These are phyloP conservation scores for Rhodocollybia butyracea DNA, from an alignment of 768 basidiomycete species.

Conservation along the genomic window DNA sequence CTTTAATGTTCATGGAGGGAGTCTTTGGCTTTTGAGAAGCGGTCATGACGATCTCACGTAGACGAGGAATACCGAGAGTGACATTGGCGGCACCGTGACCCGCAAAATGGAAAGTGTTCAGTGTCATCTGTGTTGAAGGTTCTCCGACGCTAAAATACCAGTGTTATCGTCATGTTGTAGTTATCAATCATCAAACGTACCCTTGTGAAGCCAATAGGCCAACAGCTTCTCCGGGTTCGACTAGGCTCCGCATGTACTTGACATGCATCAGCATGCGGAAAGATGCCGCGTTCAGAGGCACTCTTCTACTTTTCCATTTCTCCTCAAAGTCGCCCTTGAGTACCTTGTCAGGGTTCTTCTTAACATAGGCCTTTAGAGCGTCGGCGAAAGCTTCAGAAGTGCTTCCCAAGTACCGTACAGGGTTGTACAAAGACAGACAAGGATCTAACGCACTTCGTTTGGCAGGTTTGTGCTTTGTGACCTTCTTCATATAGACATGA, in stretches of 20 bases:
- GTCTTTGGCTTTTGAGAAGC: constrained; percentile 95
- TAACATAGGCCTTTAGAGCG: constrained; percentile 75
- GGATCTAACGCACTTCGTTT: constrained; percentile 68
- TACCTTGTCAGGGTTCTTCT: constrained; percentile 60
- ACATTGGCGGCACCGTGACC: constrained; percentile 99
- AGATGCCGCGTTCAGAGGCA: constrained; percentile 43
- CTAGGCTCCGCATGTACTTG: constrained; percentile 90
- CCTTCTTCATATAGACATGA: constrained; percentile 80
- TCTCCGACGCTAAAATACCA: constrained; percentile 78
- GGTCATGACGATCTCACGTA: constrained; percentile 99
- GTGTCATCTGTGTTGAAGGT: constrained; percentile 99
- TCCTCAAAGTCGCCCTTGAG: constrained; percentile 36
- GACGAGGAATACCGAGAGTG: constrained; percentile 96
- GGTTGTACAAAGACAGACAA: constrained; percentile 70
- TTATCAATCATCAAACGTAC: constrained; percentile 40
- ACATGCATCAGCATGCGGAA: constrained; percentile 87
- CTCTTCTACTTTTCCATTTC: constrained; percentile 40
- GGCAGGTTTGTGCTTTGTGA: constrained; percentile 58
- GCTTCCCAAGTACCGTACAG: constrained; percentile 77
- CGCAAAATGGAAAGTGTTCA: constrained; percentile 99
- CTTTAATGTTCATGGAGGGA: constrained; percentile 90
- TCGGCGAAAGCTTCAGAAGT: constrained; percentile 91
- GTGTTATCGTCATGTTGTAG: background rate
- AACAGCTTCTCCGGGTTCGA: constrained; percentile 98
- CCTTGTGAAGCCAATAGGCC: constrained; percentile 96